phyloP scores from a whole-genome alignment of 345 rosid species.

The Dipteronia sinensis region DNA sequence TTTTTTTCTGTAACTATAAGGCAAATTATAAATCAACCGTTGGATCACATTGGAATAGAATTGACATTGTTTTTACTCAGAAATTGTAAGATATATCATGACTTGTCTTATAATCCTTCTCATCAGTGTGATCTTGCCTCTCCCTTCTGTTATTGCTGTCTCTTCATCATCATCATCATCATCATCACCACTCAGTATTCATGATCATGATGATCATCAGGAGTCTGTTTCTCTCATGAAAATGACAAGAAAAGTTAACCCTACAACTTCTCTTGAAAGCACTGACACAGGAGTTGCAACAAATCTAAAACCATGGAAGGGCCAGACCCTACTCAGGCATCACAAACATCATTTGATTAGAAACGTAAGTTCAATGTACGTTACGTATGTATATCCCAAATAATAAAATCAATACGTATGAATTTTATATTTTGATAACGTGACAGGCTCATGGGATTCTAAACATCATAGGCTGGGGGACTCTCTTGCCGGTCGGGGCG shows the following conservation, averaged over 20 bases:
- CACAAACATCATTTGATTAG: slow-evolving; percentile 16
- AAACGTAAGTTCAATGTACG: slow-evolving; percentile 22
- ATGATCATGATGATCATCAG: not conserved
- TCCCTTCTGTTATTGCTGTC: slow-evolving; percentile 1
- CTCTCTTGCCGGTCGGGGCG: slow-evolving; percentile 37
- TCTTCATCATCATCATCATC: slow-evolving; percentile 2
- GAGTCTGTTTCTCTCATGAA: not conserved
- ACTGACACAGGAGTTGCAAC: slow-evolving; percentile 24
- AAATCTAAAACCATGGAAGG: slow-evolving; percentile 30
- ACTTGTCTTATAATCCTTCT: slow-evolving; percentile 27
- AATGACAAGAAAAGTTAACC: not conserved
- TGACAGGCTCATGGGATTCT: slow-evolving; percentile 43
- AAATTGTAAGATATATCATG: slow-evolving; percentile 9
- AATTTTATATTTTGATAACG: too few species aligned
- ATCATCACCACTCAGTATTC: not conserved
- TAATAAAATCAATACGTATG: too few species aligned
- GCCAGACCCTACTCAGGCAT: slow-evolving; percentile 11
- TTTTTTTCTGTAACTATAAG: not conserved
- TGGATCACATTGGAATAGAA: not conserved
- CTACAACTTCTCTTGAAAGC: not conserved
- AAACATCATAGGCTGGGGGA: slow-evolving; percentile 49
- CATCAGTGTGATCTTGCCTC: slow-evolving; percentile 16
- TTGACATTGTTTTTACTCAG: not conserved
- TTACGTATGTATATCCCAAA: too few species aligned
- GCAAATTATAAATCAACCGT: not conserved